Conservation (phyloP, 768 basidiomycete species). For the Panellus pusillus region DNA sequence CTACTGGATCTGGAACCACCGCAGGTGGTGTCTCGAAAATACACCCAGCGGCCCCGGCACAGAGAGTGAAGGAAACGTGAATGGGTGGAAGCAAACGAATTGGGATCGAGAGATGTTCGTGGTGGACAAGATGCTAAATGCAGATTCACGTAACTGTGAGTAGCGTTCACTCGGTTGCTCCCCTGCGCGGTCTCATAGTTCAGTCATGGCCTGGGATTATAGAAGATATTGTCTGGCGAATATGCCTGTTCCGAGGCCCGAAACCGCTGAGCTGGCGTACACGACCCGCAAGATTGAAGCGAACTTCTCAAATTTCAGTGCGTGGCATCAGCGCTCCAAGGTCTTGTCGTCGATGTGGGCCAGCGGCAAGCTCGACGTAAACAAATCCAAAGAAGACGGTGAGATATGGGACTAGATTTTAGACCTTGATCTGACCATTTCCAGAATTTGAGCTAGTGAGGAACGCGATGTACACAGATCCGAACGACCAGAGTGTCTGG, state of each 20-base stretch:
- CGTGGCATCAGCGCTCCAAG: constrained; percentile 97
- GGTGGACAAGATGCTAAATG: constrained; percentile 90
- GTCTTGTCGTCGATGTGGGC: constrained; percentile 69
- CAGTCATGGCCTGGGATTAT: constrained; percentile 78
- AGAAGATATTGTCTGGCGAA: constrained; percentile 79
- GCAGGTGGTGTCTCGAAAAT: constrained; percentile 90
- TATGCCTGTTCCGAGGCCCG: constrained; percentile 59
- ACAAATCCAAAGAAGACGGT: constrained; percentile 71
- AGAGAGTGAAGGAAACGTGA: constrained; percentile 41
- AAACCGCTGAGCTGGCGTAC: constrained; percentile 74
- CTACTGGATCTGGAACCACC: constrained; percentile 99
- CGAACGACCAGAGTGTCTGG: constrained; percentile 96
- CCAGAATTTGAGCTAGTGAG: constrained; percentile 90
- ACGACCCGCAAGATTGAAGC: constrained; percentile 89
- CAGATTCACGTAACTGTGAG: constrained; percentile 92
- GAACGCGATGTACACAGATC: constrained; percentile 96
- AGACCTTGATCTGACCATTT: constrained; percentile 8
- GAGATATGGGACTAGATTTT: constrained; percentile 20
- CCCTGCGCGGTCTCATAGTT: no score
- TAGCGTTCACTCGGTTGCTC: neutral
- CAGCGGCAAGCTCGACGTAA: constrained; percentile 49
- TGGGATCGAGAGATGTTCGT: constrained; percentile 88
- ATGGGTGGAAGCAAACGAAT: constrained; percentile 73
- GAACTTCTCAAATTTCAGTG: constrained; percentile 97
- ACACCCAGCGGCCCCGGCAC: constrained; percentile 71